These are phyloP conservation scores for Thuidium tamariscinum DNA, from an alignment of 225 moss, liverwort and hornwort genomes.

Conservation along the genomic window DNA sequence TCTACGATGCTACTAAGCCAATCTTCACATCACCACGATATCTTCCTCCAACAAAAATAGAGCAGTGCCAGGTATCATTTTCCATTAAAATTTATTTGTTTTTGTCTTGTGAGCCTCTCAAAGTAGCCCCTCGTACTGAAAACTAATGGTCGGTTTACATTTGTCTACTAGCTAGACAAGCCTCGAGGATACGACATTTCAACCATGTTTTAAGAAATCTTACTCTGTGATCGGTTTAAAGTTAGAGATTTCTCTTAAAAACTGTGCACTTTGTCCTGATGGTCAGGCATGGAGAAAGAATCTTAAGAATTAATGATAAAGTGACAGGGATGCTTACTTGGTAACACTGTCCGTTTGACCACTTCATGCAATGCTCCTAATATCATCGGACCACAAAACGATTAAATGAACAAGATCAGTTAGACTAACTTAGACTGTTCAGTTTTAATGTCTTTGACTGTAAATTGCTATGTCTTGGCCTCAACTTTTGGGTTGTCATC, in stretches of 20 bases:
- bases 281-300: not conserved
- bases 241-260: not conserved
- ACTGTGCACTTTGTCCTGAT: not conserved
- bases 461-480: not conserved
- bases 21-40: conserved; percentile 93
- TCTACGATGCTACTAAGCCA: conserved; percentile 82
- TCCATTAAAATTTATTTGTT: not conserved
- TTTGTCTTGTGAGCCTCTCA: not conserved
- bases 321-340: not conserved
- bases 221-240: not conserved
- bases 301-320: not conserved
- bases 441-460: not conserved
- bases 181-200: not conserved
- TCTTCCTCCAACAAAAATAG: conserved; percentile 86
- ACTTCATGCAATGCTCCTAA: not conserved
- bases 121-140: not conserved
- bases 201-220: not conserved
- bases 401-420: not conserved
- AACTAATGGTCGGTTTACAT: not conserved
- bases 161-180: not conserved
- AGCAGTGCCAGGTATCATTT: conserved; percentile 52
- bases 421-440: not conserved
- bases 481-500: not conserved
- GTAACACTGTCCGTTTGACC: not conserved
- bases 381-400: not conserved